A percentile compares a stretch with the other conserved stretches of the same genome.
Conservation (phyloP, 108 stramenopile genomes). For the Nannochloropsis oceanica region DNA sequence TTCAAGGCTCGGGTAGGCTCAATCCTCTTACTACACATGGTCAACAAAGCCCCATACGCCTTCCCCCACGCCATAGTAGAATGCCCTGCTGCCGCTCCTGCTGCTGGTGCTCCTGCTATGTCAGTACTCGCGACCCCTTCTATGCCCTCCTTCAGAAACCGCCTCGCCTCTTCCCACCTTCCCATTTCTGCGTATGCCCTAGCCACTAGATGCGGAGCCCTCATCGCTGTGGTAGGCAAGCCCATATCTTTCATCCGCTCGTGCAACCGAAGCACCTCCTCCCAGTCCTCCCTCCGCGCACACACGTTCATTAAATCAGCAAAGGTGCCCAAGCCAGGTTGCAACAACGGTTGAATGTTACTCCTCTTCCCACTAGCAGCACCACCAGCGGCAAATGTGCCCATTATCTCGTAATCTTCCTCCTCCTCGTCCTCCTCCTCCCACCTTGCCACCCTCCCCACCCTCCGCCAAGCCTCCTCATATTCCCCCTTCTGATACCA, state of each 20-base stretch:
- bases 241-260: background rate
- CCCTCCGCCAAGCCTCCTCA: background rate
- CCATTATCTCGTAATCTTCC: background rate
- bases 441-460: background rate
- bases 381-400: too few relatives aligned
- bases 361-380: background rate
- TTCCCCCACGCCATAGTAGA: background rate
- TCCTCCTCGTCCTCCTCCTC: background rate
- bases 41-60: background rate
- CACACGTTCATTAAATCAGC: background rate
- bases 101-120: background rate
- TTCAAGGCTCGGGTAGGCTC: background rate
- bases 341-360: background rate
- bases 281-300: background rate
- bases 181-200: background rate
- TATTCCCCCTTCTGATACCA: background rate
- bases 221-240: background rate
- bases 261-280: background rate
- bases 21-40: background rate
- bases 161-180: background rate
- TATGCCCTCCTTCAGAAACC: background rate
- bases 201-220: background rate
- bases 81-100: too few relatives aligned
- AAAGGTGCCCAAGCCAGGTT: background rate
- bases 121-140: background rate